These are phyloP conservation scores for Cytospora chrysosperma DNA, from an alignment of 2,329 filamentous ascomycete genomes.

Conservation along the genomic window DNA sequence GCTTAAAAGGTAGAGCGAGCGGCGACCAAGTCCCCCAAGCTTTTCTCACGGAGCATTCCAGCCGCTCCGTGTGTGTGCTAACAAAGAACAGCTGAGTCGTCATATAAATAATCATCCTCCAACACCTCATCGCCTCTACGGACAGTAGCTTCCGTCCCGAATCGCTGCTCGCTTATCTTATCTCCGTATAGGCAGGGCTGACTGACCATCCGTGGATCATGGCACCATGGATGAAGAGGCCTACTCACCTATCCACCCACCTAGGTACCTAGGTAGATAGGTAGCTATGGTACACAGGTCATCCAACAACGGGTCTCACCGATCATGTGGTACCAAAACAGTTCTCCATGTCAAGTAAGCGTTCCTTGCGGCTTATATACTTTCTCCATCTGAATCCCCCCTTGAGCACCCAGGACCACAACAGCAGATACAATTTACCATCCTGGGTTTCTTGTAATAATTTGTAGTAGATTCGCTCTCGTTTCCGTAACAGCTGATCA, in stretches of 20 bases:
- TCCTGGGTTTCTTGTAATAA: slow-evolving; percentile 6
- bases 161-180: slow-evolving; percentile 17
- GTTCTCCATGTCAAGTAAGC: background rate
- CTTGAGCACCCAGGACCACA: slow-evolving; percentile 19
- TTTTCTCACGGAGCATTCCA: background rate
- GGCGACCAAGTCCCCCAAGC: background rate
- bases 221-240: no score
- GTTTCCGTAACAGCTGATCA: background rate
- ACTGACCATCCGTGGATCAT: background rate
- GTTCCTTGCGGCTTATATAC: slow-evolving; percentile 11
- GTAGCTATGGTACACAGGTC: background rate
- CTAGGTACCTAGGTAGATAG: background rate
- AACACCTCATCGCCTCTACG: background rate
- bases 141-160: background rate
- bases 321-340: background rate
- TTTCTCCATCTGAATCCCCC: slow-evolving; percentile 16
- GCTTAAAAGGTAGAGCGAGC: background rate
- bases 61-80: background rate
- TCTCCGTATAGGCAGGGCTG: background rate
- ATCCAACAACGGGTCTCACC: background rate
- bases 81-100: background rate
- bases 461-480: background rate
- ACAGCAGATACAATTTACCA: slow-evolving; percentile 5
- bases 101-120: background rate
- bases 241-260: no score